Percentiles rank a stretch among this genome's conserved stretches.
These are phyloP conservation scores for Chaetothyriales sp. DNA, from an alignment of 2,329 filamentous ascomycete species.

Conservation along the genomic window DNA sequence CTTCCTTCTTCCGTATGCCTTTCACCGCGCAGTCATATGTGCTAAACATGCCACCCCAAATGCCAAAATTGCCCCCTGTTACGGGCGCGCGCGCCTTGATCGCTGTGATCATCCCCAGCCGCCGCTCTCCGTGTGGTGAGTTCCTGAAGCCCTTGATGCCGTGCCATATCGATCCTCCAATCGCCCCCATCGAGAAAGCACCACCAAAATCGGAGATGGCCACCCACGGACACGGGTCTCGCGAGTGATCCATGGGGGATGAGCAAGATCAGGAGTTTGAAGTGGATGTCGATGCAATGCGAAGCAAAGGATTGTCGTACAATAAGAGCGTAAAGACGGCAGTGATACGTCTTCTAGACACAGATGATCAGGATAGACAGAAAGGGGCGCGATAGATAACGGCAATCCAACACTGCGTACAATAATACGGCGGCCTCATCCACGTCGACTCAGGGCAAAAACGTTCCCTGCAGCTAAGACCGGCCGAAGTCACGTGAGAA, in stretches of 20 bases:
- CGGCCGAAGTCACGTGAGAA: not conserved
- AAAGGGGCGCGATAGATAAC: not conserved
- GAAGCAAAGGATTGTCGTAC: not conserved
- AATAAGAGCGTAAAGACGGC: not conserved
- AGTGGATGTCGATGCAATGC: not conserved
- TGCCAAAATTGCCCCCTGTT: constrained; percentile 92
- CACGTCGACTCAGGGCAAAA: not conserved
- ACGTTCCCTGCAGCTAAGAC: not conserved
- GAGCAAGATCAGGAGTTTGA: not conserved
- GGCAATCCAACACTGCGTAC: too few species aligned
- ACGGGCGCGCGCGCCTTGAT: constrained; percentile 96
- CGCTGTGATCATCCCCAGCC: constrained; percentile 89
- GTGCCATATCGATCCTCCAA: constrained; percentile 67
- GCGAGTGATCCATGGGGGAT: constrained; percentile 69
- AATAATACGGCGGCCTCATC: not conserved
- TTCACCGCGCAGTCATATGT: constrained; percentile 96
- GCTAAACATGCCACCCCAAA: constrained; percentile 92
- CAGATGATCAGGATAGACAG: not conserved
- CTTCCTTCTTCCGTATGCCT: constrained; percentile 88
- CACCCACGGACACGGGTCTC: constrained; percentile 95
- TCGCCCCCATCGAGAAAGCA: constrained; percentile 80
- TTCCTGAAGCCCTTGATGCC: constrained; percentile 90
- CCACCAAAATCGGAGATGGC: constrained; percentile 95
- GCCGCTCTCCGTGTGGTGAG: constrained; percentile 80
- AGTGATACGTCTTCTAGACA: not conserved